A percentile compares a stretch with the other conserved stretches of the same genome.
phyloP scores from a whole-genome alignment of 768 basidiomycete genomes.

The Leccinum imitatum region DNA sequence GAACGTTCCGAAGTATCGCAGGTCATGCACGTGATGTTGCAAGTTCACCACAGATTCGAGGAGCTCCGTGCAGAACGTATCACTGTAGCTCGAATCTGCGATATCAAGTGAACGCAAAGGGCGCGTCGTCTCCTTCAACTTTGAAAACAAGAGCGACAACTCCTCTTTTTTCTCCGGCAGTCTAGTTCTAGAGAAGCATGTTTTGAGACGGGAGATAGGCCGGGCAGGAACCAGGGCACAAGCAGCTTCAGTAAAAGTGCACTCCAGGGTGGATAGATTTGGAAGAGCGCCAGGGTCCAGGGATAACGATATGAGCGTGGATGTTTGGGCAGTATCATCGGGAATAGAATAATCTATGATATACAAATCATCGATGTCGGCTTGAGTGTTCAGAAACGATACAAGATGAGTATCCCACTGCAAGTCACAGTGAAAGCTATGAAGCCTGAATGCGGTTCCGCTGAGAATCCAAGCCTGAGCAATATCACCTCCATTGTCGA shows the following conservation, averaged over 20 bases:
- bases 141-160: slow-evolving; percentile 46
- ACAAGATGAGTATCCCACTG: slow-evolving; percentile 60
- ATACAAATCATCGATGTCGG: slow-evolving; percentile 30
- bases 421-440: slow-evolving; percentile 62
- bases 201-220: slow-evolving; percentile 63
- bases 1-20: slow-evolving; percentile 64
- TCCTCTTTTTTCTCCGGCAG: slow-evolving; percentile 51
- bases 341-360: slow-evolving; percentile 35
- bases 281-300: slow-evolving; percentile 41
- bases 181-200: slow-evolving; percentile 61
- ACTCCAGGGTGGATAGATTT: slow-evolving; percentile 54
- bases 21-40: slow-evolving; percentile 34
- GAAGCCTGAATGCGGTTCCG: slow-evolving; percentile 52
- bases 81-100: slow-evolving; percentile 58
- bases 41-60: slow-evolving; percentile 42
- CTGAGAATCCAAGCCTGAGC: slow-evolving; percentile 39
- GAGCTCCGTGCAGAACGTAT: slow-evolving; percentile 53
- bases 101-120: slow-evolving; percentile 56
- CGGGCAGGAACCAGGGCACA: slow-evolving; percentile 54
- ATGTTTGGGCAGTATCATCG: slow-evolving; percentile 10
- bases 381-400: slow-evolving; percentile 28
- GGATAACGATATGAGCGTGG: slow-evolving; percentile 17
- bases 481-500: slow-evolving; percentile 27
- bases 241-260: slow-evolving; percentile 67
- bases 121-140: slow-evolving; percentile 43